Evolutionary conservation across 1,284 basidiomycete species (phyloP).

Genomic region (Ganoderma multipileum): DNA sequence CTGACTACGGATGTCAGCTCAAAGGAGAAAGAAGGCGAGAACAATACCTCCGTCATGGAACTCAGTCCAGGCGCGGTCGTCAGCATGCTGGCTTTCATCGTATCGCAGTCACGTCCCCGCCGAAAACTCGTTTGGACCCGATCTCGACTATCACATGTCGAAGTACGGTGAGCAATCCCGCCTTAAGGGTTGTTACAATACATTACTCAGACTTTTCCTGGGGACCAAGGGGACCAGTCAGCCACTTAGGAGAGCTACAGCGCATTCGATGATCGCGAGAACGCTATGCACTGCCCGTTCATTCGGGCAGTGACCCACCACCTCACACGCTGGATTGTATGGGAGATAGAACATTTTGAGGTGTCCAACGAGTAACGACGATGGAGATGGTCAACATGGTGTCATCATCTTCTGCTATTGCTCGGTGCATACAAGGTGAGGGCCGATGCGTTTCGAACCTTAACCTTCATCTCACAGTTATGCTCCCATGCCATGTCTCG

Average conservation of each 20-base stretch:
- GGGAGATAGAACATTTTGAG: constrained; percentile 11
- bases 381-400: constrained; percentile 18
- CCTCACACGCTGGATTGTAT: neutral
- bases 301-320: neutral
- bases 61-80: neutral
- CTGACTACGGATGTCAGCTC: neutral
- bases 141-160: neutral
- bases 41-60: neutral
- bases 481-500: constrained; percentile 21
- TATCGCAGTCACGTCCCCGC: neutral
- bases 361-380: constrained; percentile 10
- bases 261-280: constrained; percentile 29
- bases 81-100: neutral
- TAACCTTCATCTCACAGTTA: constrained; percentile 3
- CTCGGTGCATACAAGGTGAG: neutral
- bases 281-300: neutral
- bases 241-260: neutral
- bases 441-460: neutral
- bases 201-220: neutral
- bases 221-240: neutral
- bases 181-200: neutral
- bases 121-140: neutral
- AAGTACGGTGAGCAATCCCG: neutral
- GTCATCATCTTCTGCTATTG: constrained; percentile 4
- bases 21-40: neutral